Base-by-base conservation (phyloP, 1,284 basidiomycete species). In the Hypsizygus ulmarius region DNA sequence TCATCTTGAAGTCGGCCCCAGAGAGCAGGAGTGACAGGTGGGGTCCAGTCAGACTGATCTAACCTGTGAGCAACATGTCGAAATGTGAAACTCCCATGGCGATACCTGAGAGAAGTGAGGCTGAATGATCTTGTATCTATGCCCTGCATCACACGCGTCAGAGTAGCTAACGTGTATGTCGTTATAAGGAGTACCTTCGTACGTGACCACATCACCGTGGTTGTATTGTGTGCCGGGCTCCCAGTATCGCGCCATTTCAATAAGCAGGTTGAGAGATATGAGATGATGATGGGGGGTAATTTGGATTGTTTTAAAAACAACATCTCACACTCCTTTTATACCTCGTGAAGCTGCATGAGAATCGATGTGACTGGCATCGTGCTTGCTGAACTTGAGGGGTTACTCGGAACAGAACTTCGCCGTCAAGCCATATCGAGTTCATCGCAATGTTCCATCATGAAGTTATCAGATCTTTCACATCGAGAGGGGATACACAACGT, bases 101-200 rank as follows among this genome's bases (percentile, higher is more conserved):
- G n/a, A 38, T 48, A 78, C 84, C 73, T 87, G 82, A 19, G 85
- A 86, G 39, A 64, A 67, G 65, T 90, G 87, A 10, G 82, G 68
- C 60, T 87, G 84, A 55, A 87, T 79, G 66, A 82, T 82, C 64
- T 78, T 82, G 71, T 87, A 90, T 43, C 64, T 67, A 53, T 67
- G 62, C 25, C 78, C 84, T 88, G 54, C 12, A 29, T 11, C 27
- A 29, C 27, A 30, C 12, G 14, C 25, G 29, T 33, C 38, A 15
- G 29, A 25, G 29, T 12, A 30, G 14, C 39, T 12, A 12, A 19
- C 40, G 8, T 7, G 35, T 11, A 3, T 35, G 29, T 8, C 29
- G 27, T 12, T 25, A 29, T 12, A 16, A 36, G 28, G 29, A 15
- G 25, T 45, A 79, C 87, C 81, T 60, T 84, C 55, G 60, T 72